Conservation (phyloP, 2,329 filamentous ascomycete genomes). For the Talaromyces piceae region DNA sequence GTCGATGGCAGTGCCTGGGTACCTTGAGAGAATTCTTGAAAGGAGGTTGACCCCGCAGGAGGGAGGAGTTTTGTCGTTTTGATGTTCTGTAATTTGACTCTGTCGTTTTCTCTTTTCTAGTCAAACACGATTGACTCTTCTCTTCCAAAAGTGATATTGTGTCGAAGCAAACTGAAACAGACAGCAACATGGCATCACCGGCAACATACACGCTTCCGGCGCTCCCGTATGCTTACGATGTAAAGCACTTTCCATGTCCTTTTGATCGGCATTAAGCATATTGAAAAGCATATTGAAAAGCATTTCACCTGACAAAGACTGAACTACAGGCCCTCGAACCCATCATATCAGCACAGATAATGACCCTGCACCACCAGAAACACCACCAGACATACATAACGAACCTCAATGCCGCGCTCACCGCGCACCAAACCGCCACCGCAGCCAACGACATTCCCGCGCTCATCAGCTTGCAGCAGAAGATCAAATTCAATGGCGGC, state of each 20-base stretch:
- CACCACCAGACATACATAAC: conserved; percentile 92
- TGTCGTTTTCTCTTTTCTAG: too few relatives aligned
- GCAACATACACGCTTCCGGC: conserved; percentile 53
- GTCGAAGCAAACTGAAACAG: not conserved
- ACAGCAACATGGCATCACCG: conserved; percentile 17
- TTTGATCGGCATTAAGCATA: not conserved
- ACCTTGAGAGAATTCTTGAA: not conserved
- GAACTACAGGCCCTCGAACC: conserved; percentile 63
- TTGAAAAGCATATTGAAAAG: not conserved
- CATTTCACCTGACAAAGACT: not conserved
- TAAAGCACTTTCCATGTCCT: conserved; percentile 32
- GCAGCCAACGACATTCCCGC: conserved; percentile 52
- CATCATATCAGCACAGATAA: conserved; percentile 75
- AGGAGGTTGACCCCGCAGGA: not conserved
- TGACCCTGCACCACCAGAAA: conserved; percentile 90
- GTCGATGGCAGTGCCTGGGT: not conserved
- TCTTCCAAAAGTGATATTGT: not conserved
- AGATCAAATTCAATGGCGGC: conserved; percentile 81
- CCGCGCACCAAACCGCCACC: conserved; percentile 55
- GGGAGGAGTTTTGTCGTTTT: too few relatives aligned
- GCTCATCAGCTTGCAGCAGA: conserved; percentile 60
- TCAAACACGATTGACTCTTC: not conserved
- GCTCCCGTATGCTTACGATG: conserved; percentile 64
- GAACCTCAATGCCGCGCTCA: conserved; percentile 70
- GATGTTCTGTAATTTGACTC: too few relatives aligned